Conservation (phyloP, 768 basidiomycete genomes). For the Mycena rebaudengoi region DNA sequence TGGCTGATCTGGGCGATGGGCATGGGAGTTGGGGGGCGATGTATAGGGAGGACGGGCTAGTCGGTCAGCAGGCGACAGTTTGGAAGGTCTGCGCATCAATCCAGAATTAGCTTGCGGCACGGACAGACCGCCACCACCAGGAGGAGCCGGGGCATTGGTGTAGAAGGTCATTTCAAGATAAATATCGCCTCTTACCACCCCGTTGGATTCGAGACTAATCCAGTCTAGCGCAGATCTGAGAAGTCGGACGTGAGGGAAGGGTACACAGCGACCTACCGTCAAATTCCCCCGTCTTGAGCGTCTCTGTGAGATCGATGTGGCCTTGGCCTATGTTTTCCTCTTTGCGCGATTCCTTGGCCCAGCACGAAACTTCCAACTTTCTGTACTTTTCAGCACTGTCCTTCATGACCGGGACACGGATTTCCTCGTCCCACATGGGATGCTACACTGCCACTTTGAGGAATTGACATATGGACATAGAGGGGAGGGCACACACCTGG, state of each 20-base stretch:
- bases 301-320: slow-evolving; percentile 78
- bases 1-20: slow-evolving; percentile 8
- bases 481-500: no score
- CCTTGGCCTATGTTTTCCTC: slow-evolving; percentile 85
- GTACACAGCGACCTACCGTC: slow-evolving; percentile 71
- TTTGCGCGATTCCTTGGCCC: slow-evolving; percentile 75
- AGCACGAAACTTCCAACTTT: slow-evolving; percentile 79
- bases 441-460: no score
- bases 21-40: not conserved
- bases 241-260: not conserved
- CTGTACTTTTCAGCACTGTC: slow-evolving; percentile 61
- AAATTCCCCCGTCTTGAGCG: slow-evolving; percentile 86
- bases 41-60: slow-evolving; percentile 50
- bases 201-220: slow-evolving; percentile 66
- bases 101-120: slow-evolving; percentile 36
- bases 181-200: slow-evolving; percentile 80
- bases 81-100: slow-evolving; percentile 60
- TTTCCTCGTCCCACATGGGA: slow-evolving; percentile 92
- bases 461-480: no score
- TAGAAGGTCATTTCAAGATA: slow-evolving; percentile 96
- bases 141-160: slow-evolving; percentile 68
- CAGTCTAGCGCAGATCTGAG: slow-evolving; percentile 65
- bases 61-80: slow-evolving; percentile 59
- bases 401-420: slow-evolving; percentile 78
- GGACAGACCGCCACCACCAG: slow-evolving; percentile 33